phyloP scores from a whole-genome alignment of 1,284 basidiomycete species.

The Cutaneotrichosporon spelunceum region DNA sequence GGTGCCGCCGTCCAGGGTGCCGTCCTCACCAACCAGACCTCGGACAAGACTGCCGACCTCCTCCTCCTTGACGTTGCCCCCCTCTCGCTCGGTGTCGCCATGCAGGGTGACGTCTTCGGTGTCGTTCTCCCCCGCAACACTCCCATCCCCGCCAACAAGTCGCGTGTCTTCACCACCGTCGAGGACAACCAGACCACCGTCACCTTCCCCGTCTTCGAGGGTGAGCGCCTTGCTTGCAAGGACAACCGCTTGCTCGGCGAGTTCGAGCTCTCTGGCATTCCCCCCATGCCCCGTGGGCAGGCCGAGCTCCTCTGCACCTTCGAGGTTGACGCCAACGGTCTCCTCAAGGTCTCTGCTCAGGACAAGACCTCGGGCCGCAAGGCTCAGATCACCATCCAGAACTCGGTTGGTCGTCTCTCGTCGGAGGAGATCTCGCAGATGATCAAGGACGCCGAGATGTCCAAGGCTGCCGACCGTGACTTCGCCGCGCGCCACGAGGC shows the following conservation, averaged over 20 bases:
- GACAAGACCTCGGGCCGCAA: slow-evolving; percentile 92
- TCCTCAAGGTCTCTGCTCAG: slow-evolving; percentile 83
- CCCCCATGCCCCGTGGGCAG: slow-evolving; percentile 96
- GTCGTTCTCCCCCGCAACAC: slow-evolving; percentile 90
- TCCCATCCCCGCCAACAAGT: slow-evolving; percentile 96
- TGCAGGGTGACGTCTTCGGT: slow-evolving; percentile 96
- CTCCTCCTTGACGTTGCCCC: slow-evolving; percentile 96
- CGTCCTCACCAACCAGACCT: slow-evolving; percentile 71
- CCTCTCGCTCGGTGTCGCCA: slow-evolving; percentile 69
- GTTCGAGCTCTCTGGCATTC: slow-evolving; percentile 97
- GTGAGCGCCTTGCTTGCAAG: slow-evolving; percentile 98
- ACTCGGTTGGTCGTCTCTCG: slow-evolving; percentile 96
- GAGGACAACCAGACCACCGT: slow-evolving; percentile 99
- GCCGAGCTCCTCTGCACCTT: slow-evolving; percentile 98
- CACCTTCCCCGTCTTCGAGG: slow-evolving; percentile 97
- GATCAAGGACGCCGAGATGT: slow-evolving; percentile 85
- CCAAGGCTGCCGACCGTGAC: slow-evolving; percentile 54
- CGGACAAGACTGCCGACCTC: slow-evolving; percentile 68
- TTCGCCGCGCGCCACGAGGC: slow-evolving; percentile 66
- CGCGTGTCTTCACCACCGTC: slow-evolving; percentile 98
- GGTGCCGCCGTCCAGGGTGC: slow-evolving; percentile 97
- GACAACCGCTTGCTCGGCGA: slow-evolving; percentile 99
- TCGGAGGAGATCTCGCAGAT: slow-evolving; percentile 99
- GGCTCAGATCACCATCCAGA: slow-evolving; percentile 87
- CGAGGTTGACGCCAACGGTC: slow-evolving; percentile 98